A percentile compares a stretch with the other conserved stretches of the same genome.
phyloP scores from a whole-genome alignment of 1,284 basidiomycete species.

The Pseudozyma sp. region DNA sequence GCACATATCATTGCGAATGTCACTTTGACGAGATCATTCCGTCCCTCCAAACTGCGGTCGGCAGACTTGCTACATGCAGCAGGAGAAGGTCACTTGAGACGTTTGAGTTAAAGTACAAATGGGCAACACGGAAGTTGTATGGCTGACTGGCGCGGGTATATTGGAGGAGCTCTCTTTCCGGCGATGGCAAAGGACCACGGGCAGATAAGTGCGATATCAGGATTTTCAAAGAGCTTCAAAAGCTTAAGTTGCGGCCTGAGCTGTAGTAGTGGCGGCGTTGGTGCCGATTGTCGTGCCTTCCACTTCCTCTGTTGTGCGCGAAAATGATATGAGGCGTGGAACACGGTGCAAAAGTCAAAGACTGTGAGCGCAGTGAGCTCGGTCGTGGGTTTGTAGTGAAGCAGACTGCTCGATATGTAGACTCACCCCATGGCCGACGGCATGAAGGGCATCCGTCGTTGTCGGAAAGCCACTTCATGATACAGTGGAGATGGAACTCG shows the following conservation, averaged over 20 bases:
- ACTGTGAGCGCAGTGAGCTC: too few relatives aligned
- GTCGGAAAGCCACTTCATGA: constrained; percentile 66
- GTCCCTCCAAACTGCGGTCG: too few relatives aligned
- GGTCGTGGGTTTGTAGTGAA: too few relatives aligned
- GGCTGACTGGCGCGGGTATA: not conserved
- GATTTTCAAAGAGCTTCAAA: not conserved
- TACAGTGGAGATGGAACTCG: constrained; percentile 68
- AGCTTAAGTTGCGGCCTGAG: constrained; percentile 5
- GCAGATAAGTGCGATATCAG: too few relatives aligned
- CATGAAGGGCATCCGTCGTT: constrained; percentile 56
- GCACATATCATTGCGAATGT: too few relatives aligned
- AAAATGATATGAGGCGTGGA: too few relatives aligned
- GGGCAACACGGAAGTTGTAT: not conserved
- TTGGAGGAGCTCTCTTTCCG: not conserved
- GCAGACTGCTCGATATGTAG: too few relatives aligned
- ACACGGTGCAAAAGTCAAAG: too few relatives aligned
- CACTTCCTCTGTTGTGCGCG: constrained; percentile 33
- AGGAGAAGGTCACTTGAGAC: too few relatives aligned
- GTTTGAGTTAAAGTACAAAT: not conserved
- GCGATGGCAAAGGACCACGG: too few relatives aligned
- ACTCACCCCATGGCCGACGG: constrained; percentile 56
- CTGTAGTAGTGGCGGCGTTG: not conserved
- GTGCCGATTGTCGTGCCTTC: constrained; percentile 46
- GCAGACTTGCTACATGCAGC: too few relatives aligned
- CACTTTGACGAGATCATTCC: too few relatives aligned